Conservation (phyloP, 2,329 filamentous ascomycete genomes). For the Chaetoscypha palmicola region DNA sequence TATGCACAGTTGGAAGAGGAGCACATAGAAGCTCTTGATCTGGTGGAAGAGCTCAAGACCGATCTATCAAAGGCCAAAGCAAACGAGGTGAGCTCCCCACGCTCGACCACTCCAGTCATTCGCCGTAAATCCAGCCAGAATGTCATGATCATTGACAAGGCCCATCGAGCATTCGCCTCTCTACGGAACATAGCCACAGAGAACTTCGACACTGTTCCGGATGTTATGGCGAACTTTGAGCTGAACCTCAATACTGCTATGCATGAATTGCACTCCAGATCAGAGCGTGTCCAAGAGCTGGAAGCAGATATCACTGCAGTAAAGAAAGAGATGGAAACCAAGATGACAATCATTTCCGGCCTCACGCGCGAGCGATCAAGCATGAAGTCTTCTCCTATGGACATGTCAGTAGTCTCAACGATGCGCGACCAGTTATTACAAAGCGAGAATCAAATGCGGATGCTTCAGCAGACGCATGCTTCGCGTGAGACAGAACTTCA, state of each 20-base stretch:
- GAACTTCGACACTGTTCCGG: slow-evolving; percentile 74
- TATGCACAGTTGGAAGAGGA: slow-evolving; percentile 78
- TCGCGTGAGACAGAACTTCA: slow-evolving; percentile 68
- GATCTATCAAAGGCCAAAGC: slow-evolving; percentile 74
- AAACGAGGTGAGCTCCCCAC: slow-evolving; percentile 46
- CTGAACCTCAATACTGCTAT: slow-evolving; percentile 85
- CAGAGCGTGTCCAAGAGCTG: slow-evolving; percentile 83
- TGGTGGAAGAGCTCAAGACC: slow-evolving; percentile 85
- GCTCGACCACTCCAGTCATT: slow-evolving; percentile 67
- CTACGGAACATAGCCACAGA: slow-evolving; percentile 83
- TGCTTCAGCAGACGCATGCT: slow-evolving; percentile 66
- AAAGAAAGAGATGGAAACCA: slow-evolving; percentile 94
- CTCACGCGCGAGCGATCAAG: slow-evolving; percentile 89
- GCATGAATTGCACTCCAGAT: slow-evolving; percentile 80
- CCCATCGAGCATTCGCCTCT: slow-evolving; percentile 83
- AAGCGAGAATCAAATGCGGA: slow-evolving; percentile 72
- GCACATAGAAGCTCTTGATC: slow-evolving; percentile 73
- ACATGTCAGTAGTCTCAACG: slow-evolving; percentile 82
- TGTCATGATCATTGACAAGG: slow-evolving; percentile 78
- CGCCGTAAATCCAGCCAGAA: slow-evolving; percentile 91
- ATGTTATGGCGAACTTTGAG: slow-evolving; percentile 87
- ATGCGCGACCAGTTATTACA: slow-evolving; percentile 83
- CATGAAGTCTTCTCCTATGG: slow-evolving; percentile 75
- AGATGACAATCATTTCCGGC: slow-evolving; percentile 92
- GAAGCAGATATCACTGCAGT: slow-evolving; percentile 76